Evolutionary conservation across 192 early-diverging fungal species (phyloP), one percentile per base, ranked within the genome.

Genomic region (Dispira parvispora): DNA sequence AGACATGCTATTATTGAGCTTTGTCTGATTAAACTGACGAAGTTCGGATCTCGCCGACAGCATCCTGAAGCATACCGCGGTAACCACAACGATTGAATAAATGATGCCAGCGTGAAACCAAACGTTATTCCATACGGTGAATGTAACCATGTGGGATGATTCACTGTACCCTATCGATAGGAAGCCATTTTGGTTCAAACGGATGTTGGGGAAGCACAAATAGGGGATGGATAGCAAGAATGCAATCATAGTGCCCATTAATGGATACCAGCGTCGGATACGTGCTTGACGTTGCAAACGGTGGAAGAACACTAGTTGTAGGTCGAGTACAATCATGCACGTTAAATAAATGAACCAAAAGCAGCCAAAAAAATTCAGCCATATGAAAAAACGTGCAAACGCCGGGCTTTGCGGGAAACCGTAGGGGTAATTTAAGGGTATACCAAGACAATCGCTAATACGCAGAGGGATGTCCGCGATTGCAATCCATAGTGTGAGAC

Each of bases 231-330:
- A 21, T 13, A 27, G 21, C 2, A 55, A 55, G 53, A 55, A 55
- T 3, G 53, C 53, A 27, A 55, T 55, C 4, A 28, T 28, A 2
- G 53, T 55, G 26, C 53, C 53, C 21, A 55, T 21, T 3, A 55
- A 13, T 3, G 53, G 53, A 27, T 55, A 55, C 53, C 53, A 55
- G 53, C 53, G 53, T 21, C 53, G 53, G 23, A 55, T 55, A 23
- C 53, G 53, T 3, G 53, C 53, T 28, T 55, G 53, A 13, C 53
- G 53, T 13, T 21, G 53, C 21, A 55, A 27, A 23, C 53, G 53
- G 53, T 55, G 53, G 20, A 55, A 55, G 20, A 55, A 55, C 1
- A 55, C 53, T 2, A 55, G 53, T 28, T 55, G 53, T 13, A 55
- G 53, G 53, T 55, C 53, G 2, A 55, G 53, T 13, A 28, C 32